phyloP scores from a whole-genome alignment of 176 grass and related monocot species.

The Bromus sterilis region DNA sequence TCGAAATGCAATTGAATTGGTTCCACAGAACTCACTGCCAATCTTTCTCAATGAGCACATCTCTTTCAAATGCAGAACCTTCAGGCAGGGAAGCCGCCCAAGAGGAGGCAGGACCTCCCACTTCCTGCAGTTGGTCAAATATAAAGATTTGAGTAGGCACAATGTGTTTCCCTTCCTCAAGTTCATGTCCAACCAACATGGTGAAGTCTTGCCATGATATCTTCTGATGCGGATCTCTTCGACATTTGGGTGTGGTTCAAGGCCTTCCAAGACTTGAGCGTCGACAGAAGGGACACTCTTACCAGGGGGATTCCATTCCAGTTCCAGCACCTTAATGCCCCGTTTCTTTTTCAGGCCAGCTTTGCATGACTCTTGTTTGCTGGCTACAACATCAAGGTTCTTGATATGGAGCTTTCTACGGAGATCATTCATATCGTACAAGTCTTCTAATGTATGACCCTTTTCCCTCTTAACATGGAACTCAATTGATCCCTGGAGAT shows the following conservation, averaged over 20 bases:
- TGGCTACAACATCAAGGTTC: constrained; percentile 43
- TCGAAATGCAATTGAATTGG: constrained; percentile 13
- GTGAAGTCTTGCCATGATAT: constrained; percentile 32
- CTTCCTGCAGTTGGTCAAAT: constrained; percentile 52
- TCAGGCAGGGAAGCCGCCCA: constrained; percentile 37
- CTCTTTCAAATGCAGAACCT: constrained; percentile 50
- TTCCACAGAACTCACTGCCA: constrained; percentile 27
- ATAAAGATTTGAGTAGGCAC: constrained; percentile 24
- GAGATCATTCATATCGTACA: constrained; percentile 33
- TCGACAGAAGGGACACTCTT: constrained; percentile 1
- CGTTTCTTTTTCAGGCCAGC: constrained; percentile 35
- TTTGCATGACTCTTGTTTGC: constrained; percentile 24
- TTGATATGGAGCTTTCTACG: constrained; percentile 34
- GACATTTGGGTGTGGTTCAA: constrained; percentile 31
- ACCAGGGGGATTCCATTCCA: constrained; percentile 49
- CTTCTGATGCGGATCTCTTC: constrained; percentile 51
- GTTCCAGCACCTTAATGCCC: constrained; percentile 28
- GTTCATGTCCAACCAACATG: constrained; percentile 28
- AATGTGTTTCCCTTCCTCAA: neutral
- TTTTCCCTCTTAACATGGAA: constrained; percentile 57
- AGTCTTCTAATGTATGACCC: constrained; percentile 20
- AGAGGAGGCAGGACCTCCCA: constrained; percentile 56
- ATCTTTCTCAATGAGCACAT: constrained; percentile 32
- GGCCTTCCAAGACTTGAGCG: constrained; percentile 33
- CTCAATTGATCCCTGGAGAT: constrained; percentile 44